Conservation (phyloP, 1,284 basidiomycete genomes). For the Takashimella tepidaria region DNA sequence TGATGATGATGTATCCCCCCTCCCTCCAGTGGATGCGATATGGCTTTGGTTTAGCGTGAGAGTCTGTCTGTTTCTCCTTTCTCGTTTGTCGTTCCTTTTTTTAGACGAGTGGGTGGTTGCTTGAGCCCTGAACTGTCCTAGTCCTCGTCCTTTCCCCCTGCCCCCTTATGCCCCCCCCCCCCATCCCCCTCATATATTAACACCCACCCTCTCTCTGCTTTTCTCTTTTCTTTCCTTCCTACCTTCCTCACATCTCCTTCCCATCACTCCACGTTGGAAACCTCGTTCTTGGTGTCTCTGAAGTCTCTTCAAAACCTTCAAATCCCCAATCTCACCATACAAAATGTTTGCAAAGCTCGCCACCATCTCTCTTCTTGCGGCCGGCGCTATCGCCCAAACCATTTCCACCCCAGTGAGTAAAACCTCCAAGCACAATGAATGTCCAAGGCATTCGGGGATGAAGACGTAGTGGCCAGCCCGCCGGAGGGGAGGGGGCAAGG, state of each 20-base stretch:
- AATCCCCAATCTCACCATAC: not conserved
- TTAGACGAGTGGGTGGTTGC: not conserved
- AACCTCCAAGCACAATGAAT: not conserved
- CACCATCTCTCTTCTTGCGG: not conserved
- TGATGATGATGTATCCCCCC: too few species aligned
- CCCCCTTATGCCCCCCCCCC: too few species aligned
- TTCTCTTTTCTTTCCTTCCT: not conserved
- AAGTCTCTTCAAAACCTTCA: not conserved
- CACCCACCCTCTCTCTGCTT: not conserved
- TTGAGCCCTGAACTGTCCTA: not conserved
- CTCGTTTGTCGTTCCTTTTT: too few species aligned
- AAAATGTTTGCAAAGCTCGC: slow-evolving; percentile 4
- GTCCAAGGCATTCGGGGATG: not conserved
- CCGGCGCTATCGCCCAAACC: not conserved
- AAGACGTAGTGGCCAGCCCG: too few species aligned
- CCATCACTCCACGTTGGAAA: too few species aligned
- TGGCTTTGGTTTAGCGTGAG: not conserved
- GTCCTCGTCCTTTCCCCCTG: not conserved
- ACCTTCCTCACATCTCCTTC: not conserved
- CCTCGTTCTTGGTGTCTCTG: not conserved
- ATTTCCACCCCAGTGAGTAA: not conserved
- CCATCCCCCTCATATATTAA: not conserved
- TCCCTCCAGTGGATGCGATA: too few species aligned
- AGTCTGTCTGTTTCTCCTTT: not conserved
- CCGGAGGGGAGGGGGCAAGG: too few species aligned